Evolutionary conservation across 2,329 filamentous ascomycete species (phyloP).

Genomic region (Chrysoporthe puriensis): DNA sequence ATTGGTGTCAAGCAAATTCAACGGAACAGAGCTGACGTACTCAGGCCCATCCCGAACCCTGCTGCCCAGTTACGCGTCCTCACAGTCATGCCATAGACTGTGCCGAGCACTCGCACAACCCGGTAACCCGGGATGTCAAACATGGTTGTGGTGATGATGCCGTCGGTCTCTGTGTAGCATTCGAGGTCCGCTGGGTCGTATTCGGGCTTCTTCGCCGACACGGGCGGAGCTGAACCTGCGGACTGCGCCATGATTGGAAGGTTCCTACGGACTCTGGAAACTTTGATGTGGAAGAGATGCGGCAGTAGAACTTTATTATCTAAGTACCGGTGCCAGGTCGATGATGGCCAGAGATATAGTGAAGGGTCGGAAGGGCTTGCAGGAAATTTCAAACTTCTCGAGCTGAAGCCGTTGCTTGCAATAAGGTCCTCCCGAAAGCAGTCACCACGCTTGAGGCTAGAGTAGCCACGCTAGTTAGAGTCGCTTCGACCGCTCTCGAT

Average conservation of each 20-base stretch:
- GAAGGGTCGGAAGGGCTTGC: neutral
- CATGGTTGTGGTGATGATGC: conserved; percentile 66
- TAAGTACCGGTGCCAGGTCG: too few relatives aligned
- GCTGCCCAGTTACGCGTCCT: conserved; percentile 61
- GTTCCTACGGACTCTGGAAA: neutral
- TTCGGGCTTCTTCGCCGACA: conserved; percentile 29
- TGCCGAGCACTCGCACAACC: conserved; percentile 58
- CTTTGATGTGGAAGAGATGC: too few relatives aligned
- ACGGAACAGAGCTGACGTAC: neutral
- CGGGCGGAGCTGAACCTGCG: neutral
- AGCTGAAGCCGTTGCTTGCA: neutral
- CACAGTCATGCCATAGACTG: conserved; percentile 48
- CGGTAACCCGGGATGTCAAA: conserved; percentile 63
- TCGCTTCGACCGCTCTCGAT: too few relatives aligned
- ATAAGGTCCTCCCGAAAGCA: neutral
- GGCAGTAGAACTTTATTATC: too few relatives aligned
- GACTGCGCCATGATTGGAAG: neutral
- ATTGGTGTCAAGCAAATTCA: neutral
- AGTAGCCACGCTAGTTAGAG: neutral
- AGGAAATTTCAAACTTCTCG: neutral
- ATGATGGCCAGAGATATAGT: neutral
- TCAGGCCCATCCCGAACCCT: conserved; percentile 58
- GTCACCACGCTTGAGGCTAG: neutral
- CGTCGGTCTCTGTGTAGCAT: conserved; percentile 65
- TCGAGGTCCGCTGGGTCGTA: conserved; percentile 45